A percentile compares a stretch with the other conserved stretches of the same genome.
These are phyloP conservation scores for Tricharina praecox DNA, from an alignment of 495 filamentous ascomycete species.

Conservation along the genomic window DNA sequence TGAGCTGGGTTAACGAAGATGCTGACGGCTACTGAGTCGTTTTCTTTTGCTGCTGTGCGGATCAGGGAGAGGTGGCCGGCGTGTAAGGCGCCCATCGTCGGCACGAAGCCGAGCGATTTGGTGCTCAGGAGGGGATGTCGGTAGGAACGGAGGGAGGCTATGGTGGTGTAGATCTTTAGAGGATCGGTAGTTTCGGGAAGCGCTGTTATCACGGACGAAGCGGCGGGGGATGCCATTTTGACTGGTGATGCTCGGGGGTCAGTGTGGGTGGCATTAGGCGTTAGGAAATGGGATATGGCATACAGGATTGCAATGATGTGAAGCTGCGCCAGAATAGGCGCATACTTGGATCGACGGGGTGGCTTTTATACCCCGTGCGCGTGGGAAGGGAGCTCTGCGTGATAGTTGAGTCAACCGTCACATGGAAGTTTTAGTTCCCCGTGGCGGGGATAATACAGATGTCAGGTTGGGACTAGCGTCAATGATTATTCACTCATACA, in stretches of 20 bases:
- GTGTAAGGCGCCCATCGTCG: slow-evolving; percentile 94
- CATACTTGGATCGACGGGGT: no score
- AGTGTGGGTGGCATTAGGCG: not conserved
- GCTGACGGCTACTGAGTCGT: slow-evolving; percentile 68
- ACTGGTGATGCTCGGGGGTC: not conserved
- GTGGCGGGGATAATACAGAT: no score
- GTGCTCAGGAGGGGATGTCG: slow-evolving; percentile 50
- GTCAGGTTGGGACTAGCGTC: no score
- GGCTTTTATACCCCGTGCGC: no score
- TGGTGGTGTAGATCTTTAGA: slow-evolving; percentile 59
- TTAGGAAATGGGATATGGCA: no score
- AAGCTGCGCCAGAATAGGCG: not conserved
- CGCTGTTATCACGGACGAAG: not conserved
- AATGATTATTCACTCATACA: no score
- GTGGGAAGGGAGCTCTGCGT: no score
- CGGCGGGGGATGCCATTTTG: not conserved
- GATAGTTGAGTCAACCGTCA: no score
- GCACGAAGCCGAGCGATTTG: slow-evolving; percentile 69
- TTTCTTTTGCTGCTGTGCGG: slow-evolving; percentile 67
- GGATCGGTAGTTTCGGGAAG: slow-evolving; percentile 22
- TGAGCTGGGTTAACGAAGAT: slow-evolving; percentile 95
- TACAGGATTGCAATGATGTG: not conserved
- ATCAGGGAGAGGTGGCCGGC: slow-evolving; percentile 77
- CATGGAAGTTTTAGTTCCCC: no score
- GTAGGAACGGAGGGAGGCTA: slow-evolving; percentile 51